A percentile compares a stretch with the other conserved stretches of the same genome.
Conservation (phyloP, 1,284 basidiomycete species). For the Flammula alnicola region DNA sequence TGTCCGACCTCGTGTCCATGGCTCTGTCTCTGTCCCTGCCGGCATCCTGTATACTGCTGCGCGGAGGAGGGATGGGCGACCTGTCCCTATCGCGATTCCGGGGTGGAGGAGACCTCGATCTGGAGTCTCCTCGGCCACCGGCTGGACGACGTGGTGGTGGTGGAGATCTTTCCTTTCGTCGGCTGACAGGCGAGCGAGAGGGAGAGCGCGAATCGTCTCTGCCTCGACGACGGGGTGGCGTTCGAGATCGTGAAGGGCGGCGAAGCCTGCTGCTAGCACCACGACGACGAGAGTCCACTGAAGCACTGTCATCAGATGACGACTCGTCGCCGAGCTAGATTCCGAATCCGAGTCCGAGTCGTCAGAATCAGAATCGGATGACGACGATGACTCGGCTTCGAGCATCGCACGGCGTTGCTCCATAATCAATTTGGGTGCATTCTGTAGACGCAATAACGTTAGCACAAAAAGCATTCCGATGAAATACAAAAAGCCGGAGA, state of each 20-base stretch:
- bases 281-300: too few relatives aligned
- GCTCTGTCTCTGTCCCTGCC: conserved; percentile 20
- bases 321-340: conserved; percentile 27
- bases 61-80: too few relatives aligned
- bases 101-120: conserved; percentile 25
- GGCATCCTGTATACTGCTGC: too few relatives aligned
- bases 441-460: conserved; percentile 47
- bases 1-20: conserved; percentile 21
- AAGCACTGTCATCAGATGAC: conserved; percentile 15
- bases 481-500: conserved; percentile 20
- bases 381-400: conserved; percentile 73
- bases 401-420: conserved; percentile 89
- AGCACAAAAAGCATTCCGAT: not conserved
- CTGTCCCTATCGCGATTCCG: conserved; percentile 17
- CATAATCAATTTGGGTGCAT: conserved; percentile 89
- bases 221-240: conserved; percentile 41
- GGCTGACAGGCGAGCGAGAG: conserved; percentile 37
- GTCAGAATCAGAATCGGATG: conserved; percentile 41
- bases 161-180: conserved; percentile 35
- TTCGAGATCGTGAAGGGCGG: conserved; percentile 30
- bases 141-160: conserved; percentile 26
- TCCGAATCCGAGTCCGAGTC: conserved; percentile 32
- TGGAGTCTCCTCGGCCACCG: conserved; percentile 12
- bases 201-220: conserved; percentile 32
- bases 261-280: conserved; percentile 20